These are phyloP conservation scores for Camellia japonica DNA, from an alignment of 148 eudicot species.

Conservation along the genomic window DNA sequence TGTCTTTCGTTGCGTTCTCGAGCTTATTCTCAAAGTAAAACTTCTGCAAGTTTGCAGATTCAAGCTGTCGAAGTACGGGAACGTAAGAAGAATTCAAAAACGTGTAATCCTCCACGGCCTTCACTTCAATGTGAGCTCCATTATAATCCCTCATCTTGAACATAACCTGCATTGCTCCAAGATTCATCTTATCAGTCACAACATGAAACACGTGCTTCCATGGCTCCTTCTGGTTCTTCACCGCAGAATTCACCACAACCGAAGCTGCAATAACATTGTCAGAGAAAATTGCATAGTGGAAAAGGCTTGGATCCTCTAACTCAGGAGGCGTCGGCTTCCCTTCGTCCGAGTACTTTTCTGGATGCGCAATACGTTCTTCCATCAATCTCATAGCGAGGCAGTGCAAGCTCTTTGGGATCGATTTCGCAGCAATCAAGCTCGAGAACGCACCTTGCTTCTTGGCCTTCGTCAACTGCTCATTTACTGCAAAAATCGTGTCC, in stretches of 20 bases:
- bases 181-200: conserved; percentile 95
- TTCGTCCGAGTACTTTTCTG: conserved; percentile 74
- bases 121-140: conserved; percentile 90
- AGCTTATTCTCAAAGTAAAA: conserved; percentile 86
- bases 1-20: conserved; percentile 91
- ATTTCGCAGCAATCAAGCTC: conserved; percentile 93
- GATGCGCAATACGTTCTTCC: conserved; percentile 81
- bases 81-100: conserved; percentile 88
- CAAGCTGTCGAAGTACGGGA: conserved; percentile 86
- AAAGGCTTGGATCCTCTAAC: conserved; percentile 81
- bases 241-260: conserved; percentile 90
- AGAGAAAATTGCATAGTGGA: conserved; percentile 88
- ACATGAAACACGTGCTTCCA: conserved; percentile 88
- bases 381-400: conserved; percentile 85
- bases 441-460: conserved; percentile 95
- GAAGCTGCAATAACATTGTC: conserved; percentile 92
- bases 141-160: conserved; percentile 81
- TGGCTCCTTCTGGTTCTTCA: conserved; percentile 83
- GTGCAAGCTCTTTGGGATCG: conserved; percentile 90
- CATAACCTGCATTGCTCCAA: conserved; percentile 98
- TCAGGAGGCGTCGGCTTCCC: conserved; percentile 59
- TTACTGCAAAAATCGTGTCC: conserved; percentile 72
- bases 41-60: conserved; percentile 78
- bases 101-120: conserved; percentile 87
- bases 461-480: conserved; percentile 80